phyloP scores from a whole-genome alignment of 345 rosid species.

The Hibiscus trionum region DNA sequence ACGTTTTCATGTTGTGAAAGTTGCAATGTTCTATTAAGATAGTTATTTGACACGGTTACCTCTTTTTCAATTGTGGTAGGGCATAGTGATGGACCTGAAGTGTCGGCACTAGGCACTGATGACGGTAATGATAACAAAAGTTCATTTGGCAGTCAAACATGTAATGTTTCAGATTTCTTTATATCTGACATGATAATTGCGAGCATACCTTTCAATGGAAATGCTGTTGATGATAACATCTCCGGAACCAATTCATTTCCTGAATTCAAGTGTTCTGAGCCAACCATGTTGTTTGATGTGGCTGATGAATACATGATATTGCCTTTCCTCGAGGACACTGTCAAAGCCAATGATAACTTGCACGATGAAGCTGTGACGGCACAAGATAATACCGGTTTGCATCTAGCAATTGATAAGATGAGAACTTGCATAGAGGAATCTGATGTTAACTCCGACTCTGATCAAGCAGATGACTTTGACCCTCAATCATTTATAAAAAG shows the following conservation, averaged over 20 bases:
- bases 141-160: constrained; percentile 37
- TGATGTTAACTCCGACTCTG: constrained; percentile 40
- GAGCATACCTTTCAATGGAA: constrained; percentile 44
- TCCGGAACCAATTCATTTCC: constrained; percentile 31
- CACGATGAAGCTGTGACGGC: constrained; percentile 34
- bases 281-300: constrained; percentile 45
- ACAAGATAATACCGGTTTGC: constrained; percentile 44
- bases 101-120: constrained; percentile 29
- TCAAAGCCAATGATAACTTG: constrained; percentile 36
- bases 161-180: constrained; percentile 59
- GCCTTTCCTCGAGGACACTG: constrained; percentile 69
- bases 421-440: constrained; percentile 42
- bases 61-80: constrained; percentile 20
- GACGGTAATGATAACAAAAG: constrained; percentile 30
- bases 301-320: constrained; percentile 69
- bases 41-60: not conserved
- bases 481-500: constrained; percentile 65
- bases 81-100: constrained; percentile 13
- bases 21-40: constrained; percentile 5
- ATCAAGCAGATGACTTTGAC: constrained; percentile 66
- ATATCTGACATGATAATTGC: constrained; percentile 57
- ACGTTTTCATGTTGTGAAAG: not conserved
- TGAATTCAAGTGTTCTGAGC: constrained; percentile 53
- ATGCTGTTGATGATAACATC: constrained; percentile 24
- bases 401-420: constrained; percentile 57